A percentile compares a stretch with the other conserved stretches of the same genome.
Conservation (phyloP, 371 early-diverging fungal genomes). For the Mucor sp. region DNA sequence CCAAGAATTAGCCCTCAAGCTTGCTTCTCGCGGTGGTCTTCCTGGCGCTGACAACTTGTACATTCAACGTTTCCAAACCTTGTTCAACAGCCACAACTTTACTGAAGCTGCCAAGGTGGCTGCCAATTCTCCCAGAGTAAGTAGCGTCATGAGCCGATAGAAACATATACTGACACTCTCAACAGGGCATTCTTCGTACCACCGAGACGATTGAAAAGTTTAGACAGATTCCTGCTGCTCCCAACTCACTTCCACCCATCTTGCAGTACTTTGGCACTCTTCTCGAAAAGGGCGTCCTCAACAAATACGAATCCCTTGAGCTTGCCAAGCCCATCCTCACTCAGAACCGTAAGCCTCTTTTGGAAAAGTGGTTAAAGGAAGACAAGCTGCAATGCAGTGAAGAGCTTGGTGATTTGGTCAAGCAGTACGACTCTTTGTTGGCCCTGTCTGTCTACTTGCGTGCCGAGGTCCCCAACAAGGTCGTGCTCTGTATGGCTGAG, state of each 20-base stretch:
- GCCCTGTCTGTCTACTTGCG: conserved; percentile 95
- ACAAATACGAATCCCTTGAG: conserved; percentile 93
- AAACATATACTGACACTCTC: too few relatives aligned
- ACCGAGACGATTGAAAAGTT: conserved; percentile 94
- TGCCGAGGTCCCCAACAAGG: conserved; percentile 92
- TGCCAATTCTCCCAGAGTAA: conserved; percentile 89
- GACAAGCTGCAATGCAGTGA: conserved; percentile 97
- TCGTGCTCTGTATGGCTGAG: conserved; percentile 94
- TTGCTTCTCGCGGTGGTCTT: conserved; percentile 91
- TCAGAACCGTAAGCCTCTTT: conserved; percentile 90
- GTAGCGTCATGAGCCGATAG: background rate
- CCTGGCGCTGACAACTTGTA: conserved; percentile 96
- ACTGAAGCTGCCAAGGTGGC: conserved; percentile 95
- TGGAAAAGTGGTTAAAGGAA: conserved; percentile 98
- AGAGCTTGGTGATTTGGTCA: conserved; percentile 97
- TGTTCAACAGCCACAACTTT: conserved; percentile 78
- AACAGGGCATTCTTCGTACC: conserved; percentile 95
- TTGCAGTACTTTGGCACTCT: conserved; percentile 96
- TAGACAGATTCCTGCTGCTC: conserved; percentile 78
- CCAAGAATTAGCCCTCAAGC: conserved; percentile 85
- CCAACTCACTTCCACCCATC: conserved; percentile 91
- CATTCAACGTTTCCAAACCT: conserved; percentile 83
- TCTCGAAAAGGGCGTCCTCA: conserved; percentile 93
- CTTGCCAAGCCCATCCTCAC: conserved; percentile 90
- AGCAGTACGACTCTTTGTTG: conserved; percentile 86